Base-by-base conservation (phyloP, 2,329 filamentous ascomycete genomes). In the Ilyonectria sp. region DNA sequence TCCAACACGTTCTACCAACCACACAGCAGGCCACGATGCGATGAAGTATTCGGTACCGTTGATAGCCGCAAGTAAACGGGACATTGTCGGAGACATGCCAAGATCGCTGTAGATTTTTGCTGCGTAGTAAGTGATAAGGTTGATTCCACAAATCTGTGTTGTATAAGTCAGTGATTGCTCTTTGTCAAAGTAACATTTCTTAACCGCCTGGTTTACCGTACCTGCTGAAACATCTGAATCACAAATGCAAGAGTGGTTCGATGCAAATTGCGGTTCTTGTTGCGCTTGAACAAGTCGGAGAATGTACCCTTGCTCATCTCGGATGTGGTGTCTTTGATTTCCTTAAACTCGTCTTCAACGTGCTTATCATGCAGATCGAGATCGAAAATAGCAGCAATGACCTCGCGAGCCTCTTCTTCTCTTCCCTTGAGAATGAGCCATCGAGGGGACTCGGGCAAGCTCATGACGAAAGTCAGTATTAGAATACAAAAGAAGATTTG, bases 291-390 rank as follows among this genome's bases (percentile, higher is more conserved):
- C 79, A 91, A 85, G 60, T 90, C 83, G 2, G 75, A 76, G 83
- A 87, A 91, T 2, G 84, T 87, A 4, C 88, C 85, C 60, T 92
- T 90, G 33, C 89, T 90, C 59, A 85, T 82, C 76, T 94, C 92
- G n/a, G 89, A 80, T n/a, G 93, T 90, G 1, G 92, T 89, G 60
- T 91, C 87, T 70, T 87, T 87, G 75, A 92, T 92, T 67, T 90
- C 86, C 50, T 83, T 81, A 76, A 87, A 89, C 74, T 91, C 89
- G 15, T 82, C 79, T 17, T 88, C 79, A 50, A 92, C 87, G 76
- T 84, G 89, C 2, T 87, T 86, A n/a, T 88, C 86, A 56, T 88
- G 86, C 3, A 76, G 74, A 7, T 87, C 86, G 54, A 88, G 79
- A 69, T 83, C 85, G 57, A 90, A 87, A 19, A 92, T 81, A 56